These are phyloP conservation scores for Pyrenopolyporus hunteri DNA, from an alignment of 495 filamentous ascomycete genomes.

Conservation along the genomic window DNA sequence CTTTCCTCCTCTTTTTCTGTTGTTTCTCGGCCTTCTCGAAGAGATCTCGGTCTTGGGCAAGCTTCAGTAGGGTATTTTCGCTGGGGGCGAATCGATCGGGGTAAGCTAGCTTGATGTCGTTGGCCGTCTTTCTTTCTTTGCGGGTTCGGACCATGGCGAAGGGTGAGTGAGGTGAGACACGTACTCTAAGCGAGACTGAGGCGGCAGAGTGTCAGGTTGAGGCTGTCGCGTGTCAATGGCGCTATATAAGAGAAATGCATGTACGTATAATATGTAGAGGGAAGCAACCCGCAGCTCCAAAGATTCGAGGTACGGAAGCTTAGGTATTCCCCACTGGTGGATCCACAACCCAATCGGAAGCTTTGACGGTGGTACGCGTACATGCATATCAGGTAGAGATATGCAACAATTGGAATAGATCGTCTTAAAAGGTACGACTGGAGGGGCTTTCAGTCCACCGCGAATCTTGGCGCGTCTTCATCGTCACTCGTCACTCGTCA, in stretches of 20 bases:
- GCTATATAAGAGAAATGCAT: not conserved
- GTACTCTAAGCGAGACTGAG: not conserved
- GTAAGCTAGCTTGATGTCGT: conserved; percentile 61
- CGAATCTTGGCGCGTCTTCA: not conserved
- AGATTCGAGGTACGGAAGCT: too few species aligned
- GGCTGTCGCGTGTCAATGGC: conserved; percentile 16
- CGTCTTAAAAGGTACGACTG: not conserved
- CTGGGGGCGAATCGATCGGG: conserved; percentile 63
- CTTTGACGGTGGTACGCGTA: too few species aligned
- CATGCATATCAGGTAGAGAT: not conserved
- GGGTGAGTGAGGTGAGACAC: not conserved
- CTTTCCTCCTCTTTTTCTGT: conserved; percentile 38
- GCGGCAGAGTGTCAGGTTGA: not conserved
- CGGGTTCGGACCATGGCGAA: conserved; percentile 52
- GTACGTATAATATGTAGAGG: conserved; percentile 1
- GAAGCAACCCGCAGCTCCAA: too few species aligned
- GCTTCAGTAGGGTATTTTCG: conserved; percentile 65
- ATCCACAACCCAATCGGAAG: not conserved
- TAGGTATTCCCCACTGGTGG: not conserved
- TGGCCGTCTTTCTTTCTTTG: conserved; percentile 54
- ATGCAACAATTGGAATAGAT: conserved; percentile 24
- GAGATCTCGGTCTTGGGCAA: conserved; percentile 65
- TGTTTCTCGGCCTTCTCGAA: conserved; percentile 52
- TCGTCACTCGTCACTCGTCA: too few species aligned
- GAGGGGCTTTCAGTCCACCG: conserved; percentile 4